These are phyloP conservation scores for Chaetomium sp. DNA, from an alignment of 2,329 filamentous ascomycete species.

Conservation along the genomic window DNA sequence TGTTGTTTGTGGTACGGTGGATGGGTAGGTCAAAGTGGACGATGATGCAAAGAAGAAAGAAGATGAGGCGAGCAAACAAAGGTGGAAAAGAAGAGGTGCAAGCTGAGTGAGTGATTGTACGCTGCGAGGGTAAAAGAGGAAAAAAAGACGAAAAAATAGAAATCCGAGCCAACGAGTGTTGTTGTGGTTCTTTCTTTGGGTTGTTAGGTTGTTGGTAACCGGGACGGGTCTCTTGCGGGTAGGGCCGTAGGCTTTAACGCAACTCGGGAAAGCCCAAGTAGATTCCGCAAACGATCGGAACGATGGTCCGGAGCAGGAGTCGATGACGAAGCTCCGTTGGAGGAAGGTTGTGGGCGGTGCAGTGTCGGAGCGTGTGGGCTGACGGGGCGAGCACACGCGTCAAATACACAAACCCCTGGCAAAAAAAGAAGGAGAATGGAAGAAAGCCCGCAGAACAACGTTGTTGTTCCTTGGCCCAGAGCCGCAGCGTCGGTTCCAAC, in stretches of 20 bases:
- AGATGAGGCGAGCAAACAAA: background rate
- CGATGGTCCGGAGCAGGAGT: background rate
- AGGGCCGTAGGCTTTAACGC: background rate
- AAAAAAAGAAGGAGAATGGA: background rate
- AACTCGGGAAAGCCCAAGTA: background rate
- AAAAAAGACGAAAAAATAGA: too few species aligned
- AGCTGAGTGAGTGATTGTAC: too few species aligned
- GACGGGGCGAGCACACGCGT: too few species aligned
- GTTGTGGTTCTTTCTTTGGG: too few species aligned
- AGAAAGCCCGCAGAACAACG: background rate
- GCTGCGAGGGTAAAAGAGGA: too few species aligned
- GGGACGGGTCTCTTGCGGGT: too few species aligned
- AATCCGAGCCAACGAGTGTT: too few species aligned
- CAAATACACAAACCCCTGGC: too few species aligned
- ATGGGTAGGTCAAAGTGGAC: too few species aligned
- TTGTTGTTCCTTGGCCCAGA: constrained; percentile 16
- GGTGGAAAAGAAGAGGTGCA: background rate
- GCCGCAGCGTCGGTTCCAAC: constrained; percentile 20
- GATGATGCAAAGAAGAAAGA: background rate
- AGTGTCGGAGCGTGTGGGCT: background rate
- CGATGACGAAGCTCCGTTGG: constrained; percentile 3
- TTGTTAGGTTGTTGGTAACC: too few species aligned
- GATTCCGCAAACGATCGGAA: constrained; percentile 4
- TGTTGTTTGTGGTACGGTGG: background rate
- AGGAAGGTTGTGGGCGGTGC: background rate